Conservation (phyloP, 805 yeast genomes). For the Cyberlindnera meyerae region DNA sequence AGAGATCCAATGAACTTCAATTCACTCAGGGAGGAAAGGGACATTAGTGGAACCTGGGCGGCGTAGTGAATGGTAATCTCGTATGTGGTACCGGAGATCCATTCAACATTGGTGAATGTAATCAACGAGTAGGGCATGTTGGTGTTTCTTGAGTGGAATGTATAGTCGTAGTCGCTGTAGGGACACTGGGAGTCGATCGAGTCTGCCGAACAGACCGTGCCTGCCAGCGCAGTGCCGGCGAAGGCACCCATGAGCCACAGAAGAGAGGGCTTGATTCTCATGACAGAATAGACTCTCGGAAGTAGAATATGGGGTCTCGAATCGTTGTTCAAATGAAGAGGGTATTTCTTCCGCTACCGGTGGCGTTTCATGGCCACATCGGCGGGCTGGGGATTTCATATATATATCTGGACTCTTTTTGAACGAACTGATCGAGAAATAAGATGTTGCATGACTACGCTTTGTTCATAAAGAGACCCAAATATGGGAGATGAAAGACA, state of each 20-base stretch:
- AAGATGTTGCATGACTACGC: no score
- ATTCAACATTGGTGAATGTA: constrained; percentile 10
- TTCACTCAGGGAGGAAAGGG: constrained; percentile 14
- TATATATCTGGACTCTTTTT: no score
- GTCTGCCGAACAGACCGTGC: constrained; percentile 1
- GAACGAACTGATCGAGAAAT: no score
- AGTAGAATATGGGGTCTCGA: not conserved
- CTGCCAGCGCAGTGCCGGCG: not conserved
- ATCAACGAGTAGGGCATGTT: constrained; percentile 15
- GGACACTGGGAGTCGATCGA: constrained; percentile 8
- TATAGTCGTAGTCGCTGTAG: no score
- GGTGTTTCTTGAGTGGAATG: constrained; percentile 8
- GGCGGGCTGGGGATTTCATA: no score
- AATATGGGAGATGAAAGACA: no score
- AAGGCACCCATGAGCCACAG: constrained; percentile 1
- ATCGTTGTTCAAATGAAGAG: no score
- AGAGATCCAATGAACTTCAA: constrained; percentile 18
- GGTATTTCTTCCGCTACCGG: no score
- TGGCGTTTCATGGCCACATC: no score
- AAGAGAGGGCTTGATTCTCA: constrained; percentile 1
- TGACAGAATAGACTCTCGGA: not conserved
- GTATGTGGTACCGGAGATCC: constrained; percentile 13
- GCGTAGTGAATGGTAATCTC: constrained; percentile 14
- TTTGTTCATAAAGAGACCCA: no score
- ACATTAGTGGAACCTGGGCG: constrained; percentile 7